Evolutionary conservation across 192 early-diverging fungal species (phyloP).

Genomic region (Umbelopsis sp.): DNA sequence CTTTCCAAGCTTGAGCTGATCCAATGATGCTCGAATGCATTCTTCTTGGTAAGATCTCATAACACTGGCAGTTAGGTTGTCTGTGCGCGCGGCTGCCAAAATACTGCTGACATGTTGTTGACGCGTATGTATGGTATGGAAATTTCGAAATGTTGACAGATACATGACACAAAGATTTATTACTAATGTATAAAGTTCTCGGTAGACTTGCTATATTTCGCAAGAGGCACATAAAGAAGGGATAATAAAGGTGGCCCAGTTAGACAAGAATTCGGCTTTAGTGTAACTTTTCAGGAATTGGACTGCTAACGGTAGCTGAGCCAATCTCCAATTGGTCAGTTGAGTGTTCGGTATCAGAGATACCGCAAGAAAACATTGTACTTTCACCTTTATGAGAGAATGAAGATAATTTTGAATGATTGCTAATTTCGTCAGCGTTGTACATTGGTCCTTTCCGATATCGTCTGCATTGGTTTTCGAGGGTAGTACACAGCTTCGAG

Average conservation of each 20-base stretch:
- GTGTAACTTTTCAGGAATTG: background rate
- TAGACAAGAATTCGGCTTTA: no score
- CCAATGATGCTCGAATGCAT: conserved; percentile 75
- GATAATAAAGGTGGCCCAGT: no score
- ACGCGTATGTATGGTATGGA: background rate
- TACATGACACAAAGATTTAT: background rate
- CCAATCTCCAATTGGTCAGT: background rate
- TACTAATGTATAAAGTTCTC: conserved; percentile 1
- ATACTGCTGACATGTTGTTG: background rate
- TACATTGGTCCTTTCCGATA: background rate
- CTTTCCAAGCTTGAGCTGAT: conserved; percentile 52
- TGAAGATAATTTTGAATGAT: background rate
- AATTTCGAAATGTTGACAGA: background rate
- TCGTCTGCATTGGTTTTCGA: background rate
- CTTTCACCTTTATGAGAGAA: background rate
- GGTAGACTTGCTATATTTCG: background rate
- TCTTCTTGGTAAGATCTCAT: conserved; percentile 85
- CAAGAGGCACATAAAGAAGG: background rate
- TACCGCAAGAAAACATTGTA: background rate
- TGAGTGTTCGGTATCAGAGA: conserved; percentile 1
- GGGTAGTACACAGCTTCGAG: background rate
- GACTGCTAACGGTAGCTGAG: conserved; percentile 1
- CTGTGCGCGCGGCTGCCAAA: background rate
- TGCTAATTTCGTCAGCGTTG: background rate
- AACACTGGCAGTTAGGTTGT: background rate